Conservation (phyloP, 306 rosid genomes). For the Trifolium repens region DNA sequence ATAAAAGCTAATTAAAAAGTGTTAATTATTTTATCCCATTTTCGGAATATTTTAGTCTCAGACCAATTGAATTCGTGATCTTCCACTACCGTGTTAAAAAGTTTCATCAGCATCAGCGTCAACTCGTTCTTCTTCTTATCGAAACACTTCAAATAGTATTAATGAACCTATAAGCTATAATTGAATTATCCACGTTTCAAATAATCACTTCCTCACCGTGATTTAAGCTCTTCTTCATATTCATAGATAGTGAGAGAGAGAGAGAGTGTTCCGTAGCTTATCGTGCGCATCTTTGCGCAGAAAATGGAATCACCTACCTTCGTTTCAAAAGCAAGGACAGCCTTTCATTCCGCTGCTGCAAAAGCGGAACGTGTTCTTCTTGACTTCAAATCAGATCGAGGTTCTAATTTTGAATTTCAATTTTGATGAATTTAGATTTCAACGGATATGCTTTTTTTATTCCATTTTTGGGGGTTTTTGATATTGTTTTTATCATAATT, state of each 20-base stretch:
- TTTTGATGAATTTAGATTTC: background rate
- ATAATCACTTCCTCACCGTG: slow-evolving; percentile 1
- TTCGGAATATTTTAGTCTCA: slow-evolving; percentile 17
- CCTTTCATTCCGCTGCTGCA: slow-evolving; percentile 97
- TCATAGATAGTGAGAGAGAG: background rate
- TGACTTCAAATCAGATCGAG: slow-evolving; percentile 90
- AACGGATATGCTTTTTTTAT: slow-evolving; percentile 13
- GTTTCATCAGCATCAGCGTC: slow-evolving; percentile 6
- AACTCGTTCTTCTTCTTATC: background rate
- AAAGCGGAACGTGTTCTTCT: slow-evolving; percentile 92
- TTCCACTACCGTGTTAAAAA: slow-evolving; percentile 38
- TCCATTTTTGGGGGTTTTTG: background rate
- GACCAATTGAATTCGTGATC: slow-evolving; percentile 32
- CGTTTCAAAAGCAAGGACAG: slow-evolving; percentile 92
- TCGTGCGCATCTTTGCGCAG: slow-evolving; percentile 48
- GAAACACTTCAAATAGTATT: slow-evolving; percentile 13
- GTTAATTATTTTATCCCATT: background rate
- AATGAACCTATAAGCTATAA: background rate
- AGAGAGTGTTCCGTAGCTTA: background rate
- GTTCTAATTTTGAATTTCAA: slow-evolving; percentile 36
- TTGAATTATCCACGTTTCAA: background rate
- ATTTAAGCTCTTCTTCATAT: background rate
- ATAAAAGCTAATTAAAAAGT: background rate
- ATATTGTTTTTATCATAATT: background rate
- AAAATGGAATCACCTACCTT: slow-evolving; percentile 83